Percentiles rank a stretch among this genome's conserved stretches.
Conservation (phyloP, 2,329 filamentous ascomycete genomes). For the Pseudogymnoascus sp. region DNA sequence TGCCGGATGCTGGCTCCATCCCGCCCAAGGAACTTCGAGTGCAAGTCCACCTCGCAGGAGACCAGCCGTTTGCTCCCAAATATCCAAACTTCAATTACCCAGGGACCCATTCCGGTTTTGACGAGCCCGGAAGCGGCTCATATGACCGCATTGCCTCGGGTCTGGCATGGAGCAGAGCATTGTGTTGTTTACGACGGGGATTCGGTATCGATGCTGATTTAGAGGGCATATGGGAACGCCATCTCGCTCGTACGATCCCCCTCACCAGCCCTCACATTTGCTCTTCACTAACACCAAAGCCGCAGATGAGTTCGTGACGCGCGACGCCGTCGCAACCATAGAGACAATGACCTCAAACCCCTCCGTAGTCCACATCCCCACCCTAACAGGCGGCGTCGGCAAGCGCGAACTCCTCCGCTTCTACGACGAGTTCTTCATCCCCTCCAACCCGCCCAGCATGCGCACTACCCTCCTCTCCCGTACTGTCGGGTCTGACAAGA, state of each 20-base stretch:
- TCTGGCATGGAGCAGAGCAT: constrained; percentile 60
- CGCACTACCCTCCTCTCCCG: constrained; percentile 54
- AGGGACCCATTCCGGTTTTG: constrained; percentile 53
- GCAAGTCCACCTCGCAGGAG: constrained; percentile 26
- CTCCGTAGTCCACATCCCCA: constrained; percentile 62
- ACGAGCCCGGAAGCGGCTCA: constrained; percentile 60
- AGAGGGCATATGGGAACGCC: constrained; percentile 57
- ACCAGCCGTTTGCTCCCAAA: constrained; percentile 10
- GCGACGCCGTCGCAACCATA: constrained; percentile 52
- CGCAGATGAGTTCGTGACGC: constrained; percentile 45
- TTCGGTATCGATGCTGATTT: constrained; percentile 57
- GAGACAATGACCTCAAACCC: constrained; percentile 54
- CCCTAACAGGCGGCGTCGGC: constrained; percentile 55
- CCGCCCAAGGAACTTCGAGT: constrained; percentile 28
- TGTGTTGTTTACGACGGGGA: constrained; percentile 50
- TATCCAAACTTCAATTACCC: constrained; percentile 11
- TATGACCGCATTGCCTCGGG: constrained; percentile 56
- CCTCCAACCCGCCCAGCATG: constrained; percentile 51
- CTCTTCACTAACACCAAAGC: not conserved
- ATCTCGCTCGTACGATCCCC: constrained; percentile 46
- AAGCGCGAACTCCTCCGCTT: constrained; percentile 50
- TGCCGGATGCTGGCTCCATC: constrained; percentile 38
- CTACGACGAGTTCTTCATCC: constrained; percentile 58
- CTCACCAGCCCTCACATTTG: not conserved
- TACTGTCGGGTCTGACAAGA: constrained; percentile 54